Evolutionary conservation across 768 basidiomycete genomes (phyloP), one percentile per base, ranked within the genome.

Genomic region (Cystofilobasidium macerans): DNA sequence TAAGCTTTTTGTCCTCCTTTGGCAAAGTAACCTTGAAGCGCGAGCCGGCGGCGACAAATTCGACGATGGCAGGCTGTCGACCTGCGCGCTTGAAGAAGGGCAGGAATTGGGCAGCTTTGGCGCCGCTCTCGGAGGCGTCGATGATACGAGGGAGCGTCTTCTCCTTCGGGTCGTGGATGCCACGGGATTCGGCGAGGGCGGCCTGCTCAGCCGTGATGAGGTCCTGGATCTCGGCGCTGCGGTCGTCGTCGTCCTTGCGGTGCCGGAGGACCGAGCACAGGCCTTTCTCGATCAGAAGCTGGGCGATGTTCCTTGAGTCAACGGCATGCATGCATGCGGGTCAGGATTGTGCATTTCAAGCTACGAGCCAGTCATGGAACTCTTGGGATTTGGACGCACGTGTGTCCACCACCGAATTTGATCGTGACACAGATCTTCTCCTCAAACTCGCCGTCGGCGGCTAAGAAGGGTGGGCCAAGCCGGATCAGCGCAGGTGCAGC

Each of bases 211-310:
- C 95, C 33, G 86, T 84, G 82, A 97, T 91, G 51, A 98, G 79
- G 78, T 90, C 92, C 78, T 99, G 95, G 70, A 91, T 90, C 73
- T 97, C 94, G 8, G 86, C 82, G n/a, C 93, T 93, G 56, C 93
- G 83, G 71, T 93, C 88, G 76, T 98, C 94, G 73, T 98, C 94
- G 71, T 94, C 93, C 26, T 89, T 84, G 73, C 85, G 87, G 77
- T 99, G 94, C 54, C 94, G 85, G 32, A 98, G 84, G 13, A 88
- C 86, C 64, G 84, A 87, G 4, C 90, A 89, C 35, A 94, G 78
- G 56, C 95, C 94, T 72, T 90, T 91, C 73, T 97, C 95, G 60
- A 97, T 84, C 38, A 99, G 78, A 73, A 91, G 88, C 73, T 94
- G 92, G 0, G 93, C 88, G 59, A 98, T 79, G 73, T 95, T 97